phyloP scores from a whole-genome alignment of 2,329 filamentous ascomycete genomes.

The Plenodomus biglobosus region DNA sequence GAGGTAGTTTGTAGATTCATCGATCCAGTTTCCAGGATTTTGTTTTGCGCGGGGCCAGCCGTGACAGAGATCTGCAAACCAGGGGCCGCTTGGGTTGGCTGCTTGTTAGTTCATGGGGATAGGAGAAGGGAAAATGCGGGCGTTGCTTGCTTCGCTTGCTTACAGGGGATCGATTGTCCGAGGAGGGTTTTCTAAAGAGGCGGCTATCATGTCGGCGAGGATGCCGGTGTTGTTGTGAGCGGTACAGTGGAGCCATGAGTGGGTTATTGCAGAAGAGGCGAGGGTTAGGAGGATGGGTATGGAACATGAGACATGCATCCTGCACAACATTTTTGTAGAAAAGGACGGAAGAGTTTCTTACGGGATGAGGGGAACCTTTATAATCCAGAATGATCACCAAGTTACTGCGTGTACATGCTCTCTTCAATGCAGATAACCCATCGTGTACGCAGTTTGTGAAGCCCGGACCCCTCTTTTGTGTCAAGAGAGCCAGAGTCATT shows the following conservation, averaged over 20 bases:
- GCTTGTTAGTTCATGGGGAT: not conserved
- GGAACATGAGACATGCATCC: not conserved
- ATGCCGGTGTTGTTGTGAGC: constrained; percentile 23
- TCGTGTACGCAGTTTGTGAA: not conserved
- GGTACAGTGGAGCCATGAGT: constrained; percentile 21
- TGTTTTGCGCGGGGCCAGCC: constrained; percentile 13
- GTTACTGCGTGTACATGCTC: too few relatives aligned
- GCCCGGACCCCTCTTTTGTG: not conserved
- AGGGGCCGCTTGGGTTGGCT: constrained; percentile 7
- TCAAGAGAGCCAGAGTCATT: not conserved
- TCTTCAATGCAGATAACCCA: too few relatives aligned
- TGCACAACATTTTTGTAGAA: too few relatives aligned
- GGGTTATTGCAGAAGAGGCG: constrained; percentile 12
- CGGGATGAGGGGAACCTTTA: too few relatives aligned
- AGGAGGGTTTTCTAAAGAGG: not conserved
- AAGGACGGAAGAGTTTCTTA: too few relatives aligned
- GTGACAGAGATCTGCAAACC: constrained; percentile 10
- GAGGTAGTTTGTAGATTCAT: constrained; percentile 11
- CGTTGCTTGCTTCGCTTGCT: too few relatives aligned
- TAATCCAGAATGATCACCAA: too few relatives aligned
- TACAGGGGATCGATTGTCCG: not conserved
- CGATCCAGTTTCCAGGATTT: constrained; percentile 7
- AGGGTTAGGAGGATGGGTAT: not conserved
- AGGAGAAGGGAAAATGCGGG: too few relatives aligned
- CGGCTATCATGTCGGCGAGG: not conserved